Evolutionary conservation across 1,139 yeast species (phyloP).

Genomic region (Zygoascus hellenicus): DNA sequence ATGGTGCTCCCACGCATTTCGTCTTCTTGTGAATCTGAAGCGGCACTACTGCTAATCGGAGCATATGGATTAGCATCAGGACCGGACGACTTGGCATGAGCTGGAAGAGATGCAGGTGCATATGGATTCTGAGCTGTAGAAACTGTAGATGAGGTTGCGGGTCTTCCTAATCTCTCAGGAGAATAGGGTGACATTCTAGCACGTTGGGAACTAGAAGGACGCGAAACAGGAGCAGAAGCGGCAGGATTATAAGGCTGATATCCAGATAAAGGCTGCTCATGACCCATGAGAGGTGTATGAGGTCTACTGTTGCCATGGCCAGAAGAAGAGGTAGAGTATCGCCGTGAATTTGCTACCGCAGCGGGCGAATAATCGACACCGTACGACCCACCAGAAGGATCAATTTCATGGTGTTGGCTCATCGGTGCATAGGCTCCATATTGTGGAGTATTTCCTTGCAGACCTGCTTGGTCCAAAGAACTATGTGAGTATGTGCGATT

Average conservation of each 20-base stretch:
- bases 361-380: neutral
- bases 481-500: neutral
- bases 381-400: neutral
- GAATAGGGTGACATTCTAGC: constrained; percentile 9
- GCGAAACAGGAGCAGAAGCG: neutral
- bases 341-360: neutral
- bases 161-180: neutral
- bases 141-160: neutral
- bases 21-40: neutral
- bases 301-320: neutral
- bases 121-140: constrained; percentile 12
- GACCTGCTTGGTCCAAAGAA: neutral
- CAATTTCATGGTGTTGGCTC: neutral
- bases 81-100: constrained; percentile 3
- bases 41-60: neutral
- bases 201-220: constrained; percentile 3
- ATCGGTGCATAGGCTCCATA: too few species aligned
- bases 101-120: constrained; percentile 5
- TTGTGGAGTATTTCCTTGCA: too few species aligned
- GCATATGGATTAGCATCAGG: constrained; percentile 11
- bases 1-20: neutral
- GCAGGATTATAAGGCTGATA: constrained; percentile 2
- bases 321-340: neutral
- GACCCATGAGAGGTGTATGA: neutral
- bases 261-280: neutral